These are phyloP conservation scores for Aureococcus anophagefferens DNA, from an alignment of 108 stramenopile species.

Conservation along the genomic window DNA sequence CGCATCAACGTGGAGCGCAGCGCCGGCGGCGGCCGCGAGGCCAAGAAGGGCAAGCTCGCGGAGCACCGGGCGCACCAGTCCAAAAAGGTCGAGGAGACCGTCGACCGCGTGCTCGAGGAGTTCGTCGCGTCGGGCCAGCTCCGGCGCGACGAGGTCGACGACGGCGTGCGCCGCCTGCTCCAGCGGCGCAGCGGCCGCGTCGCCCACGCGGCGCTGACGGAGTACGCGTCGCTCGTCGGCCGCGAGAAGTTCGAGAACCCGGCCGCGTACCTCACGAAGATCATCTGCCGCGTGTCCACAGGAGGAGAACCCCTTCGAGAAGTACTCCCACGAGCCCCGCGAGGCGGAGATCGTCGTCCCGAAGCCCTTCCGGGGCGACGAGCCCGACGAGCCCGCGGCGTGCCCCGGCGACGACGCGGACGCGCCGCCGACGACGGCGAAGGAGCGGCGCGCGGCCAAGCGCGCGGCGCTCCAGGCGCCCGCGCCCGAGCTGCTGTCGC, in stretches of 20 bases:
- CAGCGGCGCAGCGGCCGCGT: background rate
- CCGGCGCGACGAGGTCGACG: background rate
- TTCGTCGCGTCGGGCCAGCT: background rate
- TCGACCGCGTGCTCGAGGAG: background rate
- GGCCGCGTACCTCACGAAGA: background rate
- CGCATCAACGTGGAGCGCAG: background rate
- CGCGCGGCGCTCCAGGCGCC: too few relatives aligned
- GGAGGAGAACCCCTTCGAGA: background rate
- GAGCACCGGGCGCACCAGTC: background rate
- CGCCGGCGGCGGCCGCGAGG: background rate
- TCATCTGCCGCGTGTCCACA: background rate
- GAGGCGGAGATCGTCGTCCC: too few relatives aligned
- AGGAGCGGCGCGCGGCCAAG: too few relatives aligned
- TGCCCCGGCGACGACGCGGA: too few relatives aligned
- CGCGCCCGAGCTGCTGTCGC: too few relatives aligned
- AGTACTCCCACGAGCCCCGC: too few relatives aligned
- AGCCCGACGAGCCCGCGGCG: too few relatives aligned
- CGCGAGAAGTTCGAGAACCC: background rate
- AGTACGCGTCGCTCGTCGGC: background rate
- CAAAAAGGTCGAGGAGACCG: background rate
- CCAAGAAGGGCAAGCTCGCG: background rate
- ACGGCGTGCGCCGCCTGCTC: background rate
- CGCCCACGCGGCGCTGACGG: background rate
- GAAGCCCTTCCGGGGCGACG: too few relatives aligned
- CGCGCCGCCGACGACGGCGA: too few relatives aligned